Conservation (phyloP, 192 early-diverging fungal genomes). For the Globomyces pollinis-pini region DNA sequence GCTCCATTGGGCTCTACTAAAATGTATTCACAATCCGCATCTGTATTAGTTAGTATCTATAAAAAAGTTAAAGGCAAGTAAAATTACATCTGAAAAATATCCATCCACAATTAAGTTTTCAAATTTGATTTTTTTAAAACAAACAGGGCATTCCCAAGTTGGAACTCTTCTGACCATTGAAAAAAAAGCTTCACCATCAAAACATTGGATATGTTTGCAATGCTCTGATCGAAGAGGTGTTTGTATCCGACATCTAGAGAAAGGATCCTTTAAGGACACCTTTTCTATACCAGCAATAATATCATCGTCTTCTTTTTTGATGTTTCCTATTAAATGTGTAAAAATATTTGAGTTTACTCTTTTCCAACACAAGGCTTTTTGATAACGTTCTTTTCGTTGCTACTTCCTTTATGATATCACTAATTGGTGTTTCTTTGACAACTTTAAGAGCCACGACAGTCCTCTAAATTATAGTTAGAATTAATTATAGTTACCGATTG, state of each 20-base stretch:
- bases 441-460: background rate
- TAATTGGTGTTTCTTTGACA: background rate
- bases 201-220: constrained; percentile 7
- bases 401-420: background rate
- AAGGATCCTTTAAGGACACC: constrained; percentile 3
- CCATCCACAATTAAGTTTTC: constrained; percentile 4
- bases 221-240: background rate
- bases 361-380: background rate
- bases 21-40: background rate
- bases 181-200: constrained; percentile 2
- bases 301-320: background rate
- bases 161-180: background rate
- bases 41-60: background rate
- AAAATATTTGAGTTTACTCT: background rate
- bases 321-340: background rate
- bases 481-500: background rate
- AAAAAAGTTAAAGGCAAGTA: no score
- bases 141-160: constrained; percentile 6
- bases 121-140: background rate
- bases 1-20: background rate
- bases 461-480: background rate
- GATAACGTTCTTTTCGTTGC: background rate
- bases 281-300: constrained; percentile 1
- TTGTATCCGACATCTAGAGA: background rate
- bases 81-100: background rate